These are phyloP conservation scores for Protomyces macrosporus DNA, from an alignment of 1,139 yeast species.

Conservation along the genomic window DNA sequence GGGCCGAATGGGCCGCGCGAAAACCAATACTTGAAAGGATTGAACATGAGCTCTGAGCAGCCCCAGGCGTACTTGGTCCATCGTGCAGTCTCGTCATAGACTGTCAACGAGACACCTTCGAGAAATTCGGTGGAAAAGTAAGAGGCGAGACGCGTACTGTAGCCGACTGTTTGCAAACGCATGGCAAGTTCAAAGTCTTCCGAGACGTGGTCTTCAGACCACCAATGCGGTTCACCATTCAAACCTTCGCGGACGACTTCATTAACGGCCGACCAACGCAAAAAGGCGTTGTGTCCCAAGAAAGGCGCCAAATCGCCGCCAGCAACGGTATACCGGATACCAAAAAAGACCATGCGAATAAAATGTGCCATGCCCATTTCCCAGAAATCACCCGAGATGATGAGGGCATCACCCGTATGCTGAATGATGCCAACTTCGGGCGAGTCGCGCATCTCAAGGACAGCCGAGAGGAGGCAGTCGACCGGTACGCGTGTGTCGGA, in stretches of 20 bases:
- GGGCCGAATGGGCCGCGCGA: constrained; percentile 27
- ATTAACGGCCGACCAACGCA: constrained; percentile 30
- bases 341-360: constrained; percentile 30
- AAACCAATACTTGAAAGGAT: constrained; percentile 29
- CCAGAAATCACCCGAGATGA: constrained; percentile 29
- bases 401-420: constrained; percentile 29
- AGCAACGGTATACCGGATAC: constrained; percentile 30
- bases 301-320: constrained; percentile 31
- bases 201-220: constrained; percentile 31
- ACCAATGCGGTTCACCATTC: constrained; percentile 27
- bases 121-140: constrained; percentile 27
- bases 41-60: constrained; percentile 30
- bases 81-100: constrained; percentile 31
- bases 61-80: constrained; percentile 32
- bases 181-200: constrained; percentile 31
- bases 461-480: constrained; percentile 31
- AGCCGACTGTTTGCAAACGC: constrained; percentile 29
- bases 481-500: constrained; percentile 31
- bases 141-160: constrained; percentile 27
- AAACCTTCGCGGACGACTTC: constrained; percentile 16
- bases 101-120: constrained; percentile 31
- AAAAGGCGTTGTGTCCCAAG: constrained; percentile 31
- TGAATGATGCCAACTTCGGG: constrained; percentile 31
- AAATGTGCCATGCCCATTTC: constrained; percentile 31
- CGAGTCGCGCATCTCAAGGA: constrained; percentile 30